A percentile compares a stretch with the other conserved stretches of the same genome.
phyloP scores from a whole-genome alignment of 169 alveolate species.

The Cryptosporidium baileyi region DNA sequence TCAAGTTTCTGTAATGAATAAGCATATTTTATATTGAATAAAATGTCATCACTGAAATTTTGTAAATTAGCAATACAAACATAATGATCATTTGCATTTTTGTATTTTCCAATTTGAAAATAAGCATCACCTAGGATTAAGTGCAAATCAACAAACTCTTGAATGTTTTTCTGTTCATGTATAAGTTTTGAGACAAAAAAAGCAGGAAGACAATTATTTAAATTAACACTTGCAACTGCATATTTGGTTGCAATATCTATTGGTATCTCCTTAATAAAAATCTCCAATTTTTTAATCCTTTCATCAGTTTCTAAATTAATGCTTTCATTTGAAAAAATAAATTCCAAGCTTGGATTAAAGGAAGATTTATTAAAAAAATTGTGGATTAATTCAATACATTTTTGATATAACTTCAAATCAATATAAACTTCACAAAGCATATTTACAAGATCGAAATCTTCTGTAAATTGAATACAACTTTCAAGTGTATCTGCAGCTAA shows the following conservation, averaged over 20 bases:
- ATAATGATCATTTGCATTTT: constrained; percentile 14
- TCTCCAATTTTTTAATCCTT: background rate
- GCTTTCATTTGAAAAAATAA: background rate
- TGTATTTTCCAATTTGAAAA: constrained; percentile 35
- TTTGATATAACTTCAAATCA: constrained; percentile 46
- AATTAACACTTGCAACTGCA: constrained; percentile 35
- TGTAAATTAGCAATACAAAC: background rate
- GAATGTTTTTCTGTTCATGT: background rate
- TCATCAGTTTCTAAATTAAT: background rate
- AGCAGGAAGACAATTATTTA: constrained; percentile 22
- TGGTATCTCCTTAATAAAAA: background rate
- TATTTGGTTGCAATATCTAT: constrained; percentile 59
- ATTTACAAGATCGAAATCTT: constrained; percentile 29
- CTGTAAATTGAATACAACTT: constrained; percentile 23
- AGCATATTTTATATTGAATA: constrained; percentile 39
- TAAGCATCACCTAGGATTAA: constrained; percentile 37
- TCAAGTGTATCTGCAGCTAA: constrained; percentile 63
- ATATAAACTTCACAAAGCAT: constrained; percentile 63
- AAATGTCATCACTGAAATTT: background rate
- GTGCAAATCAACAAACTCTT: constrained; percentile 48
- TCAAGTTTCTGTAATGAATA: constrained; percentile 30
- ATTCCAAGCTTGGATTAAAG: background rate
- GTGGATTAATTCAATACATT: constrained; percentile 29
- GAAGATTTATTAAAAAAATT: background rate
- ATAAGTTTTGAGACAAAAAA: constrained; percentile 9